These are phyloP conservation scores for Baudoinia panamericana DNA, from an alignment of 495 filamentous ascomycete species.

Conservation along the genomic window DNA sequence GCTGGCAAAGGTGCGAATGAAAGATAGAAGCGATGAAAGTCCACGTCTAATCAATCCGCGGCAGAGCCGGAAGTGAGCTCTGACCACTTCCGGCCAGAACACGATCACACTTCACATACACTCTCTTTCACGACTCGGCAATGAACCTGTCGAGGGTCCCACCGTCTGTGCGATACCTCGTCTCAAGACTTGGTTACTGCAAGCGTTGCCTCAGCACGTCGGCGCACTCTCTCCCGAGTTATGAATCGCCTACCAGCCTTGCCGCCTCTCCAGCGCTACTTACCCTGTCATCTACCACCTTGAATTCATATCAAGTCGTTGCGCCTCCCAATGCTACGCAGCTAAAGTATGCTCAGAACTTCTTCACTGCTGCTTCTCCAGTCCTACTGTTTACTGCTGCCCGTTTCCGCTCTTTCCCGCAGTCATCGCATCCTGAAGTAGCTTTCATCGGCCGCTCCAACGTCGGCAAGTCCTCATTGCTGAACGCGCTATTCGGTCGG, in stretches of 20 bases:
- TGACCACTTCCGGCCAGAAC: too few species aligned
- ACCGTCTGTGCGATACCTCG: too few species aligned
- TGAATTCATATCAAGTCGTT: constrained; percentile 48
- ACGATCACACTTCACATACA: too few species aligned
- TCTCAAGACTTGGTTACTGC: too few species aligned
- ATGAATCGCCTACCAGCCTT: constrained; percentile 2
- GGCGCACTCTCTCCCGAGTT: too few species aligned
- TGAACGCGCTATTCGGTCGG: constrained; percentile 66
- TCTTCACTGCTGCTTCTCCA: constrained; percentile 52
- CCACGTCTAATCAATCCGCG: too few species aligned
- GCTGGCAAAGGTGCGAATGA: too few species aligned
- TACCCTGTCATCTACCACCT: constrained; percentile 14
- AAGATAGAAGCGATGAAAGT: too few species aligned
- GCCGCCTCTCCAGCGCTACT: constrained; percentile 10
- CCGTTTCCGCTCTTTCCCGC: constrained; percentile 50
- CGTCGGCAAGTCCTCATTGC: constrained; percentile 77
- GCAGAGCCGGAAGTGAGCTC: too few species aligned
- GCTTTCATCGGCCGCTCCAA: constrained; percentile 75
- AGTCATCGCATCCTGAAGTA: constrained; percentile 47
- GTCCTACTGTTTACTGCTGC: constrained; percentile 56
- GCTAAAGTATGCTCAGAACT: constrained; percentile 40
- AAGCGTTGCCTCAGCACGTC: too few species aligned
- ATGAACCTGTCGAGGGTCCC: too few species aligned
- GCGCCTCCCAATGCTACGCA: constrained; percentile 40
- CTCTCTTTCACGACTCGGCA: too few species aligned